phyloP scores from a whole-genome alignment of 1,284 basidiomycete species.

The Fomitopsis palustris region DNA sequence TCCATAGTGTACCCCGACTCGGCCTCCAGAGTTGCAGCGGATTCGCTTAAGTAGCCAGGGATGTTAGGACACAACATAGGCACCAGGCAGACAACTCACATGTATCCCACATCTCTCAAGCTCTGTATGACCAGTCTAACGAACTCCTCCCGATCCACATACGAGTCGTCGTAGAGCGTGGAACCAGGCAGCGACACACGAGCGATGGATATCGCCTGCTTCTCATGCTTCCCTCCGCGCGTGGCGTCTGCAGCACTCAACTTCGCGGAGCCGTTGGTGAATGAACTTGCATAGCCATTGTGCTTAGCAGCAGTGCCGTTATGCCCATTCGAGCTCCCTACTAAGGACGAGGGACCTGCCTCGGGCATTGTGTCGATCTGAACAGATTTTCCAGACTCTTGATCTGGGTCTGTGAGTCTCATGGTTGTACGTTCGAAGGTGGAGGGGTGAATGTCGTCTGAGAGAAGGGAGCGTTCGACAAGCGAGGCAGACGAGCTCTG shows the following conservation, averaged over 20 bases:
- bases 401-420: slow-evolving; percentile 56
- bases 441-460: slow-evolving; percentile 22
- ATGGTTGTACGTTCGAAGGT: slow-evolving; percentile 38
- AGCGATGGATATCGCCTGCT: slow-evolving; percentile 44
- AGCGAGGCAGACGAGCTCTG: slow-evolving; percentile 26
- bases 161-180: slow-evolving; percentile 70
- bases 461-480: slow-evolving; percentile 28
- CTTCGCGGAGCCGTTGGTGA: slow-evolving; percentile 34
- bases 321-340: slow-evolving; percentile 40
- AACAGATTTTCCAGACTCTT: slow-evolving; percentile 46
- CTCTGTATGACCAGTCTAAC: slow-evolving; percentile 90
- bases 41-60: slow-evolving; percentile 54
- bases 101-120: slow-evolving; percentile 89
- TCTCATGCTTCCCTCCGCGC: slow-evolving; percentile 39
- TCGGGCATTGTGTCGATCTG: slow-evolving; percentile 37
- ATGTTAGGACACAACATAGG: slow-evolving; percentile 6
- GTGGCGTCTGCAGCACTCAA: slow-evolving; percentile 23
- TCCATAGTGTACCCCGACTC: slow-evolving; percentile 94
- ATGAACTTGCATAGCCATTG: slow-evolving; percentile 20
- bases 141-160: slow-evolving; percentile 86
- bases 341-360: slow-evolving; percentile 52
- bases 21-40: slow-evolving; percentile 83
- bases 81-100: slow-evolving; percentile 51
- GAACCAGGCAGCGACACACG: slow-evolving; percentile 67
- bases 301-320: slow-evolving; percentile 41